These are phyloP conservation scores for Scytalidium lignicola DNA, from an alignment of 2,329 filamentous ascomycete genomes.

Conservation along the genomic window DNA sequence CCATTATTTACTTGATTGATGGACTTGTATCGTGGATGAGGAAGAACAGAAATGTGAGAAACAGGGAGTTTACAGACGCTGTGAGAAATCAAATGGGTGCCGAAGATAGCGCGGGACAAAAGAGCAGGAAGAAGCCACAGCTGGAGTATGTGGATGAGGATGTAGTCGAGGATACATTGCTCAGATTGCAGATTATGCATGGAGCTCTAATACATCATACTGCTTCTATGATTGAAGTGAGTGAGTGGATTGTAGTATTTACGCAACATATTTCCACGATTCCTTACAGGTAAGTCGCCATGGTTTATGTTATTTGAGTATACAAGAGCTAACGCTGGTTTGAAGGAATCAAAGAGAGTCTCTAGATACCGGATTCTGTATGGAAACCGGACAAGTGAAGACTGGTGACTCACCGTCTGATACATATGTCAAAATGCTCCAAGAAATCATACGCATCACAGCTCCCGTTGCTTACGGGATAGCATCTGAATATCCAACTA, in stretches of 20 bases:
- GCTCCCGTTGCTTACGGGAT: conserved; percentile 68
- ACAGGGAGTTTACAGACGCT: conserved; percentile 61
- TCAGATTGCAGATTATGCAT: conserved; percentile 65
- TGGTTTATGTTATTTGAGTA: background rate
- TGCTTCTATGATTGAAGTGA: conserved; percentile 53
- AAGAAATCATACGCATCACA: conserved; percentile 69
- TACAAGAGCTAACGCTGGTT: background rate
- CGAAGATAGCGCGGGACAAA: conserved; percentile 22
- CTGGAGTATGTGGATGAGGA: conserved; percentile 59
- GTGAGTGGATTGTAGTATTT: conserved; percentile 67
- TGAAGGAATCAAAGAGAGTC: conserved; percentile 36
- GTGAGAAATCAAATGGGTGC: conserved; percentile 47
- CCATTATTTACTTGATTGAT: conserved; percentile 67
- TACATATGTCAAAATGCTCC: conserved; percentile 70
- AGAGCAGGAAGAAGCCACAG: conserved; percentile 33
- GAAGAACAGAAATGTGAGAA: conserved; percentile 62
- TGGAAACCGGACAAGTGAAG: conserved; percentile 72
- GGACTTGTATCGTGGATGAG: conserved; percentile 61
- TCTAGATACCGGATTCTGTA: conserved; percentile 63
- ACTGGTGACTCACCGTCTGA: conserved; percentile 61
- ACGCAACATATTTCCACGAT: conserved; percentile 75
- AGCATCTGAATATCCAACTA: conserved; percentile 51
- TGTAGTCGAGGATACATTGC: conserved; percentile 62
- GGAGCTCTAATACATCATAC: conserved; percentile 67
- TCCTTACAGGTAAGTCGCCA: conserved; percentile 53